A percentile compares a stretch with the other conserved stretches of the same genome.
Conservation (phyloP, 1,139 yeast genomes). For the Blastobotrys aristatus region DNA sequence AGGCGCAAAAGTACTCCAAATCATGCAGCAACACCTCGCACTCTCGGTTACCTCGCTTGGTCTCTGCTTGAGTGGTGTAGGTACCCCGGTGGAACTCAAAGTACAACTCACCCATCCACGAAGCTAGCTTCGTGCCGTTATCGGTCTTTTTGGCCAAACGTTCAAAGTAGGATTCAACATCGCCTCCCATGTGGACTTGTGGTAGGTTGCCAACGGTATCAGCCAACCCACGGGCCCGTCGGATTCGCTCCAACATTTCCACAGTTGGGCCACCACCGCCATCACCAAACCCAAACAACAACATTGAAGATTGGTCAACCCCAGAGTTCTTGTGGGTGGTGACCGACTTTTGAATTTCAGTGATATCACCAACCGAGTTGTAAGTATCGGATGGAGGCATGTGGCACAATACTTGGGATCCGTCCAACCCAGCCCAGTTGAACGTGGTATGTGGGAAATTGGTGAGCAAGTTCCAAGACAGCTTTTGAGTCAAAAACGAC, state of each 20-base stretch:
- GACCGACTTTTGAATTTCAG: slow-evolving; percentile 78
- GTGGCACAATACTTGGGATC: slow-evolving; percentile 83
- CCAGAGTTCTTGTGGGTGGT: slow-evolving; percentile 77
- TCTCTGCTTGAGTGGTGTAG: slow-evolving; percentile 85
- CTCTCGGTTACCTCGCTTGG: slow-evolving; percentile 67
- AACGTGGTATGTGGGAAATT: slow-evolving; percentile 80
- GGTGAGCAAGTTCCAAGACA: slow-evolving; percentile 92
- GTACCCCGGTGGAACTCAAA: slow-evolving; percentile 97
- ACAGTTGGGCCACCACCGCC: slow-evolving; percentile 98
- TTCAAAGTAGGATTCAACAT: slow-evolving; percentile 74
- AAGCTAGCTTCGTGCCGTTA: slow-evolving; percentile 62
- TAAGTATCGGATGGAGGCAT: slow-evolving; percentile 97
- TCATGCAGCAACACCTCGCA: slow-evolving; percentile 77
- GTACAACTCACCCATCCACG: slow-evolving; percentile 93
- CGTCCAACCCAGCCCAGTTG: slow-evolving; percentile 91
- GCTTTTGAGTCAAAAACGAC: slow-evolving; percentile 79
- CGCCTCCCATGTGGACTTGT: slow-evolving; percentile 66
- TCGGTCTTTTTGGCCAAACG: slow-evolving; percentile 56
- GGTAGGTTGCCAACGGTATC: slow-evolving; percentile 78
- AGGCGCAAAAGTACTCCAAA: slow-evolving; percentile 74
- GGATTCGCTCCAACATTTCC: slow-evolving; percentile 84
- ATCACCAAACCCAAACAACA: slow-evolving; percentile 89
- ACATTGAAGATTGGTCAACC: slow-evolving; percentile 64
- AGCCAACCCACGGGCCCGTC: slow-evolving; percentile 83
- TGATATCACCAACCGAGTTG: slow-evolving; percentile 86